Conservation (phyloP, 139 green algal genomes). For the Raphidocelis subcapitata region DNA sequence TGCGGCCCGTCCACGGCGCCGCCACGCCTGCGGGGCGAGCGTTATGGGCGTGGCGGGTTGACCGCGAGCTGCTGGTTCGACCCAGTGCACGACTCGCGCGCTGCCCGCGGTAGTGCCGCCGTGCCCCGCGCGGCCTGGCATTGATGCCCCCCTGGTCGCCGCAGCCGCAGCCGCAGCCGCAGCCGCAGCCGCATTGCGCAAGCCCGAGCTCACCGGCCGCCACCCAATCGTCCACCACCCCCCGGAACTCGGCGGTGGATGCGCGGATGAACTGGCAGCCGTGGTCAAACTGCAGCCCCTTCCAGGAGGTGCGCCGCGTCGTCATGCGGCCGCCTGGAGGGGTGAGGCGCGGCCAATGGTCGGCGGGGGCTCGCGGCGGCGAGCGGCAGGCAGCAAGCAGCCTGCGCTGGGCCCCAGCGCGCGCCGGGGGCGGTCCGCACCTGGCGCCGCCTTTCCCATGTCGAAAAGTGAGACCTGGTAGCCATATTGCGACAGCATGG, state of each 20-base stretch:
- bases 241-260: slow-evolving; percentile 5
- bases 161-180: no score
- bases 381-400: no score
- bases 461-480: slow-evolving; percentile 25
- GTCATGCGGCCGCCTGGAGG: slow-evolving; percentile 18
- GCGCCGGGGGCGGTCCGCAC: background rate
- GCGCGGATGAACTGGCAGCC: slow-evolving; percentile 23
- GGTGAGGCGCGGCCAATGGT: background rate
- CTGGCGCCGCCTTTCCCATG: slow-evolving; percentile 18
- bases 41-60: no score
- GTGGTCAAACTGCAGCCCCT: slow-evolving; percentile 29
- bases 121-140: no score
- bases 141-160: background rate
- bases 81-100: no score
- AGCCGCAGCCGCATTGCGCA: no score
- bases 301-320: slow-evolving; percentile 21
- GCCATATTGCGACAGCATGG: slow-evolving; percentile 8
- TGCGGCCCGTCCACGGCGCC: background rate
- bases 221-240: slow-evolving; percentile 9
- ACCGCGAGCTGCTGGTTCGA: no score
- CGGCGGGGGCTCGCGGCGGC: no score
- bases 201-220: background rate
- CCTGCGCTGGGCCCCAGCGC: background rate
- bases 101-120: no score
- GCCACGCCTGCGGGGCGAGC: slow-evolving; percentile 23